Conservation (phyloP, 768 basidiomycete species). For the Trametopsis cervina region DNA sequence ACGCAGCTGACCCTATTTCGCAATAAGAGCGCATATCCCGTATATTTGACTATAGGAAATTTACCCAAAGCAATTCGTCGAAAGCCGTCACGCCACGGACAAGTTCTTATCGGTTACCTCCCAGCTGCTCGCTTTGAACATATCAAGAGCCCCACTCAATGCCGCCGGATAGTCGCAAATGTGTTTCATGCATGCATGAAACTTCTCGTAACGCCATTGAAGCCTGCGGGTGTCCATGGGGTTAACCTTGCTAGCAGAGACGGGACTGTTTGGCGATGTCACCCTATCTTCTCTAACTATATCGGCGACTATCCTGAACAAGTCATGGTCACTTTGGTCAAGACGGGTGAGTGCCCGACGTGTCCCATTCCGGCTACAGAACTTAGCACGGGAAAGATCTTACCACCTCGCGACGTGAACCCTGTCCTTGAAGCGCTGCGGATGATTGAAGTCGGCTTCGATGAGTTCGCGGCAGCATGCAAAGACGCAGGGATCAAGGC, state of each 20-base stretch:
- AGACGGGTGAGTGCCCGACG: neutral
- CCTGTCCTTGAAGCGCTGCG: neutral
- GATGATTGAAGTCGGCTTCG: neutral
- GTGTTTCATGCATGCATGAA: constrained; percentile 21
- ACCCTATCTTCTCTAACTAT: constrained; percentile 17
- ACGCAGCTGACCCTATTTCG: too few relatives aligned
- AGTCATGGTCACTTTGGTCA: neutral
- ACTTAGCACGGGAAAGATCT: neutral
- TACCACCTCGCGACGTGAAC: neutral
- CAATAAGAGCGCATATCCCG: too few relatives aligned
- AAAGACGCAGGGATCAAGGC: constrained; percentile 16
- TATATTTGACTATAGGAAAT: constrained; percentile 18
- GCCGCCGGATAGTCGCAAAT: constrained; percentile 14
- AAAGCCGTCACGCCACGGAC: constrained; percentile 9
- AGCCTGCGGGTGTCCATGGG: constrained; percentile 11
- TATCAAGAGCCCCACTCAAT: constrained; percentile 8
- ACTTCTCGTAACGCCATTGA: constrained; percentile 10
- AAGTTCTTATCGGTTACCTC: constrained; percentile 17
- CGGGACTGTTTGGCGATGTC: constrained; percentile 10
- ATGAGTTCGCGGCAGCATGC: constrained; percentile 11
- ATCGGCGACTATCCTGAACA: constrained; percentile 12
- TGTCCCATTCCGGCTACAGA: neutral
- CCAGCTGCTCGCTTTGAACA: constrained; percentile 10
- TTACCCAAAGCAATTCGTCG: constrained; percentile 14
- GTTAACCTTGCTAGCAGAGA: constrained; percentile 15